A percentile compares a stretch with the other conserved stretches of the same genome.
These are phyloP conservation scores for Megacollybia platyphylla DNA, from an alignment of 1,284 basidiomycete species.

Conservation along the genomic window DNA sequence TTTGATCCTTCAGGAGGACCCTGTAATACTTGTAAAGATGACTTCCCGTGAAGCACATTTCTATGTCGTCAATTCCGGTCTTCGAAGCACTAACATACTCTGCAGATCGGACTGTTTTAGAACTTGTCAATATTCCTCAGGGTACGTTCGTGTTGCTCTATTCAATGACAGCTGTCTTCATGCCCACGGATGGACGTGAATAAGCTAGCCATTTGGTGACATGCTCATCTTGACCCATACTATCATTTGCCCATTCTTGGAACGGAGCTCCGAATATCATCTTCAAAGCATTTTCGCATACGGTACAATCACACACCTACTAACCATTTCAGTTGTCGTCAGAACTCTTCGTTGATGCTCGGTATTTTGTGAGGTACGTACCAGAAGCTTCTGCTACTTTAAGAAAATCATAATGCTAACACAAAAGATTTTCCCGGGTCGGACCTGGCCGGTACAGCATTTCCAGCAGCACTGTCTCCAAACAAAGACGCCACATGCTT, in stretches of 20 bases:
- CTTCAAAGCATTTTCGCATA: not conserved
- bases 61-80: no score
- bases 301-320: not conserved
- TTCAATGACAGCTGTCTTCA: not conserved
- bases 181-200: not conserved
- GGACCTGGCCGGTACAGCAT: not conserved
- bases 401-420: not conserved
- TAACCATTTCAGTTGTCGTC: not conserved
- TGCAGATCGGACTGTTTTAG: no score
- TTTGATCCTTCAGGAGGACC: no score
- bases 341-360: not conserved
- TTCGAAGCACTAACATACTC: no score
- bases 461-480: not conserved
- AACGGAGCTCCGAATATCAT: not conserved
- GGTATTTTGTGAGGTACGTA: not conserved
- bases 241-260: not conserved
- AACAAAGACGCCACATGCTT: not conserved
- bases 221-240: not conserved
- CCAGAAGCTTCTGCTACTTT: not conserved
- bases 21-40: no score
- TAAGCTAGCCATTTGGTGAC: not conserved
- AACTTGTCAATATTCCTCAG: no score
- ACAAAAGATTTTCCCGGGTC: not conserved
- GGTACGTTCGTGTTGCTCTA: not conserved
- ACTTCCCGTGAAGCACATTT: no score